Conservation (phyloP, 2,329 filamentous ascomycete species). For the Sporothrix curviconia region DNA sequence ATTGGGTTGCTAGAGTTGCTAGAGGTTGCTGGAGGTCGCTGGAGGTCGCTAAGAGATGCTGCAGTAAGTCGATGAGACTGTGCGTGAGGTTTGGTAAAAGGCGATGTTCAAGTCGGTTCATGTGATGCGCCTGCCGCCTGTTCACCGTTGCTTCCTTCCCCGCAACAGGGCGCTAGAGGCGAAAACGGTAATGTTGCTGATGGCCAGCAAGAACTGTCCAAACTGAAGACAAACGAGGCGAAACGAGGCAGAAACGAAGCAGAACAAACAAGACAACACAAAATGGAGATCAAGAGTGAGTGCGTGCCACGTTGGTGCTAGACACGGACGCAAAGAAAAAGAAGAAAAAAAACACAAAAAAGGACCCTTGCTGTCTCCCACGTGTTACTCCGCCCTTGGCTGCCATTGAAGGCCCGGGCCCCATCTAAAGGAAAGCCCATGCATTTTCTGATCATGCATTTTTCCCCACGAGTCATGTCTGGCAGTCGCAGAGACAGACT, state of each 20-base stretch:
- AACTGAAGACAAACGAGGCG: neutral
- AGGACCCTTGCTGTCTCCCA: neutral
- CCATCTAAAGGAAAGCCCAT: no score
- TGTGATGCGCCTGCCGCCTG: conserved; percentile 1
- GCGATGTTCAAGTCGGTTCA: no score
- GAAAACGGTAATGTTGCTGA: neutral
- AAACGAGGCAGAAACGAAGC: neutral
- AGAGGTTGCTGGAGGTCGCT: no score
- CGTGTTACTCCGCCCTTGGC: neutral
- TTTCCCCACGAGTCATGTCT: no score
- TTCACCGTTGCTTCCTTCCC: no score
- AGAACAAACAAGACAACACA: no score
- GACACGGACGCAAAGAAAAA: no score
- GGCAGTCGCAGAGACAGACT: no score
- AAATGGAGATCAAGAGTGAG: no score
- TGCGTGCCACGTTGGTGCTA: no score
- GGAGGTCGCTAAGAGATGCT: neutral
- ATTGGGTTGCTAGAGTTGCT: neutral
- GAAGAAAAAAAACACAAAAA: no score
- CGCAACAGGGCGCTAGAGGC: neutral
- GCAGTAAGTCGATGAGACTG: neutral
- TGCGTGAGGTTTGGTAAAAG: neutral
- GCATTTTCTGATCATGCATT: no score
- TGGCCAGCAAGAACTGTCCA: neutral
- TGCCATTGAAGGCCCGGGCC: neutral